These are phyloP conservation scores for Ophiostoma australiae DNA, from an alignment of 2,329 filamentous ascomycete genomes.

Conservation along the genomic window DNA sequence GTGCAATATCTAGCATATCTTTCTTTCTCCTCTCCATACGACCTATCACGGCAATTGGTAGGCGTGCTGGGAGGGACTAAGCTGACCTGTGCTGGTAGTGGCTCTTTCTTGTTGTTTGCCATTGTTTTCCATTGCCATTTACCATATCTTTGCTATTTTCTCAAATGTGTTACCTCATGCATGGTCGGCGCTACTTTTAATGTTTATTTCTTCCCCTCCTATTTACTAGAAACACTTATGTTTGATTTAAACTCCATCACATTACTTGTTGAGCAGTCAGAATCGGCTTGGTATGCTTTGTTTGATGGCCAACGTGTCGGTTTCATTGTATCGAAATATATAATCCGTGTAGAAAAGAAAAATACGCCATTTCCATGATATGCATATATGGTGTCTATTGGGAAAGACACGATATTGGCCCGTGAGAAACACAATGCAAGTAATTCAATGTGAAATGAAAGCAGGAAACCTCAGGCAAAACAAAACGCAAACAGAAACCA, in stretches of 20 bases:
- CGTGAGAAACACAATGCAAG: background rate
- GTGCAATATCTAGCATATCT: background rate
- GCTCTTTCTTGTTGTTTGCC: background rate
- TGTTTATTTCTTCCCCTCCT: background rate
- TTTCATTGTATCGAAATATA: background rate
- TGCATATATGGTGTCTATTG: slow-evolving; percentile 1
- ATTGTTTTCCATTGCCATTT: background rate
- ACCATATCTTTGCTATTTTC: background rate
- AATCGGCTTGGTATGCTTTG: background rate
- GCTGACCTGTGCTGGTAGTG: background rate
- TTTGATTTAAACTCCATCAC: background rate
- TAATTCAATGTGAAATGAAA: background rate
- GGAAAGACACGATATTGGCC: background rate
- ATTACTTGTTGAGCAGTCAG: background rate
- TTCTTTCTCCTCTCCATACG: background rate
- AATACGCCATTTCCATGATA: background rate
- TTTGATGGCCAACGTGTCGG: background rate
- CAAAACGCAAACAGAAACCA: slow-evolving; percentile 5
- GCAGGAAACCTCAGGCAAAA: slow-evolving; percentile 4
- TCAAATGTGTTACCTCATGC: background rate
- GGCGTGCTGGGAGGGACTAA: background rate
- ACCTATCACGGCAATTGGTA: background rate
- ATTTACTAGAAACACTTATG: background rate
- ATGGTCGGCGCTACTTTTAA: slow-evolving; percentile 1
- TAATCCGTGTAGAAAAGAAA: background rate